phyloP scores from a whole-genome alignment of 352 stramenopile genomes.

The Blastocystis sp. region DNA sequence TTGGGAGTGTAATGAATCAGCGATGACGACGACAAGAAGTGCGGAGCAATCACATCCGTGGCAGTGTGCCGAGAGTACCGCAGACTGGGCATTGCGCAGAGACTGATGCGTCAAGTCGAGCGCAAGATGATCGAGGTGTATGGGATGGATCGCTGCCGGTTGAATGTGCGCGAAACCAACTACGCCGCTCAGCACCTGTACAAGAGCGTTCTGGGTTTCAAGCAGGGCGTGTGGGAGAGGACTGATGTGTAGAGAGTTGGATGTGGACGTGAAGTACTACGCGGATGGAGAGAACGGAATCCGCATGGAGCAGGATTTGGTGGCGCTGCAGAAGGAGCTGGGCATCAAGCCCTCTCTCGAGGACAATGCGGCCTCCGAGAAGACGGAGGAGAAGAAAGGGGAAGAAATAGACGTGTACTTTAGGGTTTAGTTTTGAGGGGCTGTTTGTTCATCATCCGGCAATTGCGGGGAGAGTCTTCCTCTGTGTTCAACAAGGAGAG shows the following conservation, averaged over 20 bases:
- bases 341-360: constrained; percentile 10
- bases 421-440: not conserved
- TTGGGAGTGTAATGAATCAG: constrained; percentile 32
- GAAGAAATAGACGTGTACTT: not conserved
- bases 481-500: too few species aligned
- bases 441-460: too few species aligned
- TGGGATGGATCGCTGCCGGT: constrained; percentile 89
- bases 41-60: constrained; percentile 96
- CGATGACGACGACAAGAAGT: constrained; percentile 70
- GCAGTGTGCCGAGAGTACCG: constrained; percentile 91
- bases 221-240: constrained; percentile 76
- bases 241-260: constrained; percentile 70
- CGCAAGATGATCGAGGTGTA: constrained; percentile 91
- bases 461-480: too few species aligned
- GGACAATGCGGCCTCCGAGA: not conserved
- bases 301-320: constrained; percentile 89
- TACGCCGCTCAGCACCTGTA: constrained; percentile 96
- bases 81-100: constrained; percentile 93
- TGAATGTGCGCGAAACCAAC: constrained; percentile 97
- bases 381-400: constrained; percentile 32
- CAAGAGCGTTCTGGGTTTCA: constrained; percentile 91
- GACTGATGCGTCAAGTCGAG: constrained; percentile 88
- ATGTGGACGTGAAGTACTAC: constrained; percentile 99
- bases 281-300: constrained; percentile 98
- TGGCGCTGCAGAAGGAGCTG: constrained; percentile 3